phyloP scores from a whole-genome alignment of 129 eudicot genomes.

The Pittosporum tobira region DNA sequence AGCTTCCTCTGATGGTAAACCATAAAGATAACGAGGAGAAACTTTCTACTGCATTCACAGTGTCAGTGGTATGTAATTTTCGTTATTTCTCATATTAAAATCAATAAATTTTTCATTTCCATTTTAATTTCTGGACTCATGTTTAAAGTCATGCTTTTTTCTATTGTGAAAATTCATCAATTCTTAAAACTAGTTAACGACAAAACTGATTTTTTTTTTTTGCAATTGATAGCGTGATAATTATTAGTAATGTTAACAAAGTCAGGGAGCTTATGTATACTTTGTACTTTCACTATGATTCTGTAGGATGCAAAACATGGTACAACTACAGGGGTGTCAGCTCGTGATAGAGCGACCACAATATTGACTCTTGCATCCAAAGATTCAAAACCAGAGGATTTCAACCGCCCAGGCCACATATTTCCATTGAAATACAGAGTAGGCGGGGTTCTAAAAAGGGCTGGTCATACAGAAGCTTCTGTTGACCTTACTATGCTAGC shows the following conservation, averaged over 20 bases:
- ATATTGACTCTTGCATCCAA: conserved; percentile 67
- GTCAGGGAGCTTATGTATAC: background rate
- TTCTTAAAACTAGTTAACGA: too few species aligned
- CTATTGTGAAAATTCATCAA: too few species aligned
- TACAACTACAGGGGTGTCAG: conserved; percentile 82
- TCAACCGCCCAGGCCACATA: conserved; percentile 94
- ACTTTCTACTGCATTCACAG: conserved; percentile 69
- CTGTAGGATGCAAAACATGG: conserved; percentile 82
- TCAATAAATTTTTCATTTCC: background rate
- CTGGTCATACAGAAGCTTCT: conserved; percentile 98
- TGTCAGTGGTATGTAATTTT: conserved; percentile 61
- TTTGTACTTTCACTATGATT: too few species aligned
- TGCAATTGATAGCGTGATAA: too few species aligned
- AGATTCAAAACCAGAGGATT: conserved; percentile 80
- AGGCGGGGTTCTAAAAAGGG: conserved; percentile 92
- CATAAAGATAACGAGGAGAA: conserved; percentile 58
- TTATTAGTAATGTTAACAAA: too few species aligned
- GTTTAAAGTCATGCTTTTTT: background rate
- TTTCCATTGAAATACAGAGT: conserved; percentile 89
- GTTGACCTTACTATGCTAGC: conserved; percentile 77
- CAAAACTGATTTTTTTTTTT: too few species aligned
- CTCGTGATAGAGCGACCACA: conserved; percentile 67
- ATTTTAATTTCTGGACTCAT: background rate
- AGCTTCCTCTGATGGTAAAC: conserved; percentile 68
- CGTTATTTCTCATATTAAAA: background rate